These are phyloP conservation scores for Coemansia furcata DNA, from an alignment of 192 early-diverging fungal species.

Conservation along the genomic window DNA sequence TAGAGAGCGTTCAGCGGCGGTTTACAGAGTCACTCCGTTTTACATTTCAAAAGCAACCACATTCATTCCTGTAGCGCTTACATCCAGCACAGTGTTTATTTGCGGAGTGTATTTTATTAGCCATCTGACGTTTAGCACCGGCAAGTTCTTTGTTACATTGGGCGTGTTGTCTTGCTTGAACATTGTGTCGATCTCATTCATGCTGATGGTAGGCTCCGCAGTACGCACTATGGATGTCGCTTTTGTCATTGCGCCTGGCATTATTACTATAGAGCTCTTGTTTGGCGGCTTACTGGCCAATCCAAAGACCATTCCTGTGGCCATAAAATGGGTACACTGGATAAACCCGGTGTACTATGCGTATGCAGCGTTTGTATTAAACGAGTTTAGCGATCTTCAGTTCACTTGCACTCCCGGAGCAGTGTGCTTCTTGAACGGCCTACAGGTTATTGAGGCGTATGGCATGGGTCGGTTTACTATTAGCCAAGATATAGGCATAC, in stretches of 20 bases:
- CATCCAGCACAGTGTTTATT: slow-evolving; percentile 34
- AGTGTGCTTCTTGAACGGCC: slow-evolving; percentile 37
- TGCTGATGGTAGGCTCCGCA: slow-evolving; percentile 44
- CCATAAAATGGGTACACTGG: slow-evolving; percentile 53
- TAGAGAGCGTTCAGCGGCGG: slow-evolving; percentile 61
- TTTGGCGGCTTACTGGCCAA: slow-evolving; percentile 54
- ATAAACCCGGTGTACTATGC: slow-evolving; percentile 47
- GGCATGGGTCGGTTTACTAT: slow-evolving; percentile 42
- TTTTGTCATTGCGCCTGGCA: slow-evolving; percentile 42
- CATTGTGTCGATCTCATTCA: slow-evolving; percentile 46
- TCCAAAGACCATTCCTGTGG: slow-evolving; percentile 38
- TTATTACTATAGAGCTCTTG: slow-evolving; percentile 45
- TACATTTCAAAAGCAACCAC: slow-evolving; percentile 63
- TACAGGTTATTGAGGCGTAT: slow-evolving; percentile 35
- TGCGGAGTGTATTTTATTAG: slow-evolving; percentile 46
- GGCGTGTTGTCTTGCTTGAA: slow-evolving; percentile 35
- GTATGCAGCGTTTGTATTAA: slow-evolving; percentile 44
- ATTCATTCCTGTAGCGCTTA: slow-evolving; percentile 43
- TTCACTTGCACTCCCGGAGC: slow-evolving; percentile 27
- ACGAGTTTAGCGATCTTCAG: slow-evolving; percentile 43
- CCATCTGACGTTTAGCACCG: slow-evolving; percentile 27
- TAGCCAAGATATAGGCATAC: slow-evolving; percentile 22
- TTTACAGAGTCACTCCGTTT: slow-evolving; percentile 61
- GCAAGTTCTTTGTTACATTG: slow-evolving; percentile 45
- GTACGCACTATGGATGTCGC: slow-evolving; percentile 38